These are phyloP conservation scores for Fusarium sp. DNA, from an alignment of 2,329 filamentous ascomycete genomes.

Conservation along the genomic window DNA sequence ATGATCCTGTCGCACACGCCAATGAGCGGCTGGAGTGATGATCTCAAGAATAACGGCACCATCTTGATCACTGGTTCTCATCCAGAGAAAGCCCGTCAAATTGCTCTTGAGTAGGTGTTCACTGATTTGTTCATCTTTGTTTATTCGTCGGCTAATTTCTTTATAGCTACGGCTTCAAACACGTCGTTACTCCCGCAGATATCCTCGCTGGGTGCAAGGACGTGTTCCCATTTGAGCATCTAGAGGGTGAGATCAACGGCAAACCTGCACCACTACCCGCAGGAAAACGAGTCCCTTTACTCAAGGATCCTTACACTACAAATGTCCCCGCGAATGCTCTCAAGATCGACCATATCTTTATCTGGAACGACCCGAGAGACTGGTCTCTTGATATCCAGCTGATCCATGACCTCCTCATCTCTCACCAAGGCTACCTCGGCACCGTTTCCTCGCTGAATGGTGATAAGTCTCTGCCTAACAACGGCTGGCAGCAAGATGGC, in stretches of 20 bases:
- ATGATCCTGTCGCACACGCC: conserved; percentile 90
- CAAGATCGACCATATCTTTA: conserved; percentile 90
- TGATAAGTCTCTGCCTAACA: conserved; percentile 73
- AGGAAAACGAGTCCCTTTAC: conserved; percentile 52
- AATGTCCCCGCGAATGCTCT: conserved; percentile 63
- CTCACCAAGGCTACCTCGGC: conserved; percentile 82
- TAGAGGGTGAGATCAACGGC: conserved; percentile 52
- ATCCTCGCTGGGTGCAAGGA: conserved; percentile 80
- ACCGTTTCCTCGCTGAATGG: conserved; percentile 84
- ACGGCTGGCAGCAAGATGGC: conserved; percentile 85
- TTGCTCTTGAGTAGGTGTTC: conserved; percentile 74
- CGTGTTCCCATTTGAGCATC: conserved; percentile 84
- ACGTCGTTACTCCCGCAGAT: conserved; percentile 88
- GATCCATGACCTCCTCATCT: conserved; percentile 86
- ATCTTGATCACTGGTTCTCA: conserved; percentile 82
- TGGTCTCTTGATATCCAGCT: conserved; percentile 93
- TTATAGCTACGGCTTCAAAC: conserved; percentile 78
- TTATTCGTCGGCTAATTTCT: background rate
- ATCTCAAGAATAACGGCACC: conserved; percentile 62
- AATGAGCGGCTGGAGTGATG: conserved; percentile 71
- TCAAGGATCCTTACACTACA: conserved; percentile 52
- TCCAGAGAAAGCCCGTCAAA: conserved; percentile 75
- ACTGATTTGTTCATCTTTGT: background rate
- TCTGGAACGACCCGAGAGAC: conserved; percentile 96
- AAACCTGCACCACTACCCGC: conserved; percentile 51